Conservation (phyloP, 2,329 filamentous ascomycete species). For the Calonectria multiphialidica region DNA sequence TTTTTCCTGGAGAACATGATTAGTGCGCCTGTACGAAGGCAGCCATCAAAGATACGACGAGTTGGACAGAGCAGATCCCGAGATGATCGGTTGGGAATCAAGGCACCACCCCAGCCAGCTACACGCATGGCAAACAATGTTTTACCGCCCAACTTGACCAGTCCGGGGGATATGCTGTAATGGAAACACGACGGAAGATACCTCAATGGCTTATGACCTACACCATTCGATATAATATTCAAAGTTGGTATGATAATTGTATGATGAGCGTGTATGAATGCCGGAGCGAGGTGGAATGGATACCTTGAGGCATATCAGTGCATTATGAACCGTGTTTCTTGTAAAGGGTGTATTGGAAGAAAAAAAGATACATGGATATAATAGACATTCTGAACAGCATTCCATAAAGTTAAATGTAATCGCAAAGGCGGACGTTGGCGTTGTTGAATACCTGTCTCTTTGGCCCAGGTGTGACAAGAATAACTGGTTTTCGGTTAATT, state of each 20-base stretch:
- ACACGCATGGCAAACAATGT: constrained; percentile 54
- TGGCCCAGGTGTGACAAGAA: background rate
- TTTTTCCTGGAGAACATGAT: constrained; percentile 73
- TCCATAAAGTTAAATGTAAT: background rate
- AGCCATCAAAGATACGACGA: constrained; percentile 57
- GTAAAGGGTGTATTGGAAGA: background rate
- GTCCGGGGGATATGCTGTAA: constrained; percentile 53
- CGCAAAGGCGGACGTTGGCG: background rate
- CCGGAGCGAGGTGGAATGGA: background rate
- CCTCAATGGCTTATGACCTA: background rate
- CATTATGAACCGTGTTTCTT: constrained; percentile 14
- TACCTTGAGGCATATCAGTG: background rate
- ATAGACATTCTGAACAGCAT: constrained; percentile 6
- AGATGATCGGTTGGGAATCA: constrained; percentile 49
- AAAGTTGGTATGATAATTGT: constrained; percentile 19
- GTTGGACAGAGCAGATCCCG: constrained; percentile 48
- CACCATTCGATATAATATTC: constrained; percentile 6
- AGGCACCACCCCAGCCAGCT: constrained; percentile 53
- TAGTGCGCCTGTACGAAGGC: constrained; percentile 67
- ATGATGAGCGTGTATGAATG: constrained; percentile 28
- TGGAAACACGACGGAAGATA: constrained; percentile 7
- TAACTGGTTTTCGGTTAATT: constrained; percentile 12
- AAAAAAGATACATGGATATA: constrained; percentile 7
- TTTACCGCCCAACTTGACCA: constrained; percentile 48
- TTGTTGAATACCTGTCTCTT: background rate